Evolutionary conservation across 1,284 basidiomycete species (phyloP), one percentile per base, ranked within the genome.

Genomic region (Kwoniella shivajii): DNA sequence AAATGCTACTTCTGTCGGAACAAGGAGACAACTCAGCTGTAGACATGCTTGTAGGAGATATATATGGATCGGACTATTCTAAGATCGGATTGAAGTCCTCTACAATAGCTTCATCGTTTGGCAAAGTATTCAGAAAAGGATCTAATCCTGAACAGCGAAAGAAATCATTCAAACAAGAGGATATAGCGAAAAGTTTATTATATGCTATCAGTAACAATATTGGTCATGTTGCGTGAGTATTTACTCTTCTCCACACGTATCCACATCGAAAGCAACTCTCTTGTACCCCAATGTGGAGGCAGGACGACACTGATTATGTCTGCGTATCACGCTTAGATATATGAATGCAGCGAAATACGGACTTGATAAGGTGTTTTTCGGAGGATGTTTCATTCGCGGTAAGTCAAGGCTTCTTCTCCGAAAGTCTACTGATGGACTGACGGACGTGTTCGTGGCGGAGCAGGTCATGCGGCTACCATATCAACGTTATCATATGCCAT

Each of bases 281-380:
- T n/a, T n/a, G n/a, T n/a, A n/a, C n/a, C n/a, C n/a, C 7, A 6
- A 6, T 5, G 18, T 11, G 14, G 18, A 30, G 20, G 11, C 26
- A 13, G 34, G 53, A 34, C 43, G 33, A 43, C 41, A 41, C 54
- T 59, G 50, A 56, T 43, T 11, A 18, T 30, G 13, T 33, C 6
- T 47, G 36, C 34, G 16, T 7, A n/a, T 16, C 16, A 3, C n/a
- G 39, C 22, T 45, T 53, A 95, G 92, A 57, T 97, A 95, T 79
- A 97, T 99, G 95, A 99, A 99, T 73, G 96, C 96, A 46, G 96
- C 99, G 78, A 98, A 99, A 82, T 97, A 98, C 77, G 89, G 92
- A 61, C 79, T 99, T 56, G 92, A 98, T 71, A 86, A 91, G 69
- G 98, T 99, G 66, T 99, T 98, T 81, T 99, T 99, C 82, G 93